Percentiles rank a stretch among this genome's conserved stretches.
Evolutionary conservation across 1,139 yeast genomes (phyloP).

Genomic region (Schizosaccharomyces versatilis): DNA sequence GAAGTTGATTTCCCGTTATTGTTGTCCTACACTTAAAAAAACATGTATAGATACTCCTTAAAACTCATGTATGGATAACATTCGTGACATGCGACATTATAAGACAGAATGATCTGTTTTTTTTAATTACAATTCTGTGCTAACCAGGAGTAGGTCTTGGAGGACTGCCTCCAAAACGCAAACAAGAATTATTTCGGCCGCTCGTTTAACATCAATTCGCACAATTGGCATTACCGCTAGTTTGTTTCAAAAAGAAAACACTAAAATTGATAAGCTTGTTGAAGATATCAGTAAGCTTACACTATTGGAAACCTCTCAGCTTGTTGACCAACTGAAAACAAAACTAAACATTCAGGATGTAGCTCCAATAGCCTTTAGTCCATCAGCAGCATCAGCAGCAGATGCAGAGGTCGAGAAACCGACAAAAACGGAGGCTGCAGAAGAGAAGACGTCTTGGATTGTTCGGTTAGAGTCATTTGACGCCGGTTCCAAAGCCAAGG

Average conservation of each 20-base stretch:
- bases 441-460: constrained; percentile 80
- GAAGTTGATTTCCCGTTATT: no score
- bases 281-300: constrained; percentile 78
- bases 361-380: constrained; percentile 46
- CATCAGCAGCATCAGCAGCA: constrained; percentile 41
- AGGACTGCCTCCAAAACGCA: no score
- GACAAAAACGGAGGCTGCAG: constrained; percentile 57
- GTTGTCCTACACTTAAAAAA: no score
- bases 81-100: no score
- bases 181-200: no score
- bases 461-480: constrained; percentile 85
- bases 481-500: constrained; percentile 86
- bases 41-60: no score
- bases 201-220: no score
- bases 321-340: constrained; percentile 57
- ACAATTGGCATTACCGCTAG: no score
- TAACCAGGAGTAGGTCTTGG: no score
- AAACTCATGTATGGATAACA: no score
- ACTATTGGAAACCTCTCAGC: constrained; percentile 66
- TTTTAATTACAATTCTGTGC: no score
- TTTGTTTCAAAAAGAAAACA: constrained; percentile 16
- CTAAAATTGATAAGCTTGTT: constrained; percentile 71
- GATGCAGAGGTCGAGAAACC: constrained; percentile 49
- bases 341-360: not conserved
- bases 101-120: no score